Evolutionary conservation across 2,329 filamentous ascomycete genomes (phyloP), one percentile per base, ranked within the genome.

Genomic region (Beauveria scarabaeidicola): DNA sequence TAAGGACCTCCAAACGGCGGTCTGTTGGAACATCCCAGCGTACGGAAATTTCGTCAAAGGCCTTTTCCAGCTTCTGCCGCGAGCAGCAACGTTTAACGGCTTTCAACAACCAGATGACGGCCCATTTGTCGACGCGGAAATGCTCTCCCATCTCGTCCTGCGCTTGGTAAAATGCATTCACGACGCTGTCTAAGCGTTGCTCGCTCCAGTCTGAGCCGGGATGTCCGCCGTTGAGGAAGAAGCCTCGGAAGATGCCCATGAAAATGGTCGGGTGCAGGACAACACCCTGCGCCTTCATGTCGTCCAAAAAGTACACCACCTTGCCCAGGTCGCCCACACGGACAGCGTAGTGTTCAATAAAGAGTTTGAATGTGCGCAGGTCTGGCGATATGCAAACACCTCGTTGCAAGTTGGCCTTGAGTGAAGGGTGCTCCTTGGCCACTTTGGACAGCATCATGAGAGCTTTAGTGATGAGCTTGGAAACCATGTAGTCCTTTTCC

Each of bases 211-310:
- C 79, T 0, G 86, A 85, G 63, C 85, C 72, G 1, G 63, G 77
- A 25, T 77, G 69, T 27, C 84, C 85, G 11, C 92, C 93, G 68
- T 96, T 87, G 2, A 76, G 72, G 36, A 81, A 79, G 69, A 97
- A 99, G 0, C 89, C 91, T 66, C 90, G 87, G 74, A 97, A 89
- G 3, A 97, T 77, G 8, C 88, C 81, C 41, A 94, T 77, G 67
- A 93, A 97, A 25, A 96, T 82, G 60, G 87, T 82, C 6, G 88
- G 88, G 62, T 93, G 85, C 17, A 93, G 75, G 0, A 85, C 82
- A 3, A 96, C 78, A 3, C 80, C 75, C 64, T 86, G 85, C 41
- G 76, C 74, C 59, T 82, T 83, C 91, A 97, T 96, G 70, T 97
- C 93, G 51, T 84, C 81, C 23, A 99, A 75, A 48, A 91, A 82